phyloP scores from a whole-genome alignment of 2,329 filamentous ascomycete species.

The Trichoderma sp. region DNA sequence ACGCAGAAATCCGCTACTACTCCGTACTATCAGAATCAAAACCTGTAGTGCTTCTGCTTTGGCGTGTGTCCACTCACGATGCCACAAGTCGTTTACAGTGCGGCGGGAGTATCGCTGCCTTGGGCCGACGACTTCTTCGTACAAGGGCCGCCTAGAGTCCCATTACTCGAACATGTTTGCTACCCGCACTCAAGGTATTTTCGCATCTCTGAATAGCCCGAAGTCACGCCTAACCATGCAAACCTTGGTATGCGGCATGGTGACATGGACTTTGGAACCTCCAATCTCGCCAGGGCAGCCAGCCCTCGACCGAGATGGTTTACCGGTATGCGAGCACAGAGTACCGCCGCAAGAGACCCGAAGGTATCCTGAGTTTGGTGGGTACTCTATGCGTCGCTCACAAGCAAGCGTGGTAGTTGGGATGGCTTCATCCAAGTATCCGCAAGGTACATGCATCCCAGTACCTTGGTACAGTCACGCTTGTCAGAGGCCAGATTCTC shows the following conservation, averaged over 20 bases:
- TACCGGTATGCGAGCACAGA: conserved; percentile 5
- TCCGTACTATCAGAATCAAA: neutral
- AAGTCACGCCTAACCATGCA: neutral
- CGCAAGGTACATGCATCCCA: neutral
- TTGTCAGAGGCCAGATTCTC: neutral
- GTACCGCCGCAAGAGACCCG: conserved; percentile 13
- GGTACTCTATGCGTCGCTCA: neutral
- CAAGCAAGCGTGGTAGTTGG: neutral
- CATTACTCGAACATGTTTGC: neutral
- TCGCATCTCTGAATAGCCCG: neutral
- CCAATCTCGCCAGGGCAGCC: conserved; percentile 4
- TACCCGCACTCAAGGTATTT: neutral
- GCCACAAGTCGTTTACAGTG: neutral
- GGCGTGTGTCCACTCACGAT: neutral
- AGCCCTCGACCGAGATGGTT: neutral
- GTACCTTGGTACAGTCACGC: neutral
- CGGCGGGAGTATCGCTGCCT: neutral
- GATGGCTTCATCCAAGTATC: neutral
- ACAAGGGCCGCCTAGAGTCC: neutral
- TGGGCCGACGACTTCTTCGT: neutral
- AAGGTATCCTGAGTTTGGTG: neutral
- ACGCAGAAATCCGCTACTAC: neutral
- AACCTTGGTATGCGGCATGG: neutral
- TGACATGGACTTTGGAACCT: neutral
- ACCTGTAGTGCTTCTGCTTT: neutral